Percentiles rank a stretch among this genome's conserved stretches.
Evolutionary conservation across 1,139 yeast species (phyloP).

Genomic region (Pichia sp.): DNA sequence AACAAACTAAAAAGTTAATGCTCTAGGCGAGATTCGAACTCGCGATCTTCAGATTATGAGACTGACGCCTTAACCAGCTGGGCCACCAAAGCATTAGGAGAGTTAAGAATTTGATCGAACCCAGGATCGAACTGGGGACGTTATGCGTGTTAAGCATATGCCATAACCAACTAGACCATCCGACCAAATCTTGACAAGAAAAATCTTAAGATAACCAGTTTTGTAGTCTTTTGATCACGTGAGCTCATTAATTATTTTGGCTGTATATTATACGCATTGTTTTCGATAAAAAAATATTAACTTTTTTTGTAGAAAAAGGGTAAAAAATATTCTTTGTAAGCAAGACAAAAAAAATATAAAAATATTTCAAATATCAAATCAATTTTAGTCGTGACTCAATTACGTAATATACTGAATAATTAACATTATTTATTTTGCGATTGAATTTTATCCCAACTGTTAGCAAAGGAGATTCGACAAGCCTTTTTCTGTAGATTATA

Average conservation of each 20-base stretch:
- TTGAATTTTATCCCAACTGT: too few relatives aligned
- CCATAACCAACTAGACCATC: constrained; percentile 99
- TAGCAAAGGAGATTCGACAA: too few relatives aligned
- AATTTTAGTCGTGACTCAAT: too few relatives aligned
- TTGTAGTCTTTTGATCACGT: neutral
- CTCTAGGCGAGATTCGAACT: constrained; percentile 26
- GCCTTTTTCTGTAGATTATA: too few relatives aligned
- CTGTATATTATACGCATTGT: too few relatives aligned
- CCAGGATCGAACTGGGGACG: constrained; percentile 99
- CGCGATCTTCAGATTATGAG: constrained; percentile 26
- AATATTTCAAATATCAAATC: too few relatives aligned
- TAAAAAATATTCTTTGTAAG: too few relatives aligned
- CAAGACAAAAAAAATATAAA: too few relatives aligned
- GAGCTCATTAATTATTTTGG: neutral
- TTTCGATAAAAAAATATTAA: too few relatives aligned
- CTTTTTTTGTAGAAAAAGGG: too few relatives aligned
- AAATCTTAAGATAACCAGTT: neutral
- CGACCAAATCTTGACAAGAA: constrained; percentile 23
- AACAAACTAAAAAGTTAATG: constrained; percentile 9
- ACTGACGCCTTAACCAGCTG: constrained; percentile 26
- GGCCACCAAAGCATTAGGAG: constrained; percentile 21
- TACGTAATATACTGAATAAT: too few relatives aligned
- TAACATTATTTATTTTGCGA: too few relatives aligned
- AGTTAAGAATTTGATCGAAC: constrained; percentile 60
- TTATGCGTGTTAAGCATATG: constrained; percentile 99